Percentiles rank a stretch among this genome's conserved stretches.
These are phyloP conservation scores for Leucogyrophana mollusca DNA, from an alignment of 768 basidiomycete genomes.

Conservation along the genomic window DNA sequence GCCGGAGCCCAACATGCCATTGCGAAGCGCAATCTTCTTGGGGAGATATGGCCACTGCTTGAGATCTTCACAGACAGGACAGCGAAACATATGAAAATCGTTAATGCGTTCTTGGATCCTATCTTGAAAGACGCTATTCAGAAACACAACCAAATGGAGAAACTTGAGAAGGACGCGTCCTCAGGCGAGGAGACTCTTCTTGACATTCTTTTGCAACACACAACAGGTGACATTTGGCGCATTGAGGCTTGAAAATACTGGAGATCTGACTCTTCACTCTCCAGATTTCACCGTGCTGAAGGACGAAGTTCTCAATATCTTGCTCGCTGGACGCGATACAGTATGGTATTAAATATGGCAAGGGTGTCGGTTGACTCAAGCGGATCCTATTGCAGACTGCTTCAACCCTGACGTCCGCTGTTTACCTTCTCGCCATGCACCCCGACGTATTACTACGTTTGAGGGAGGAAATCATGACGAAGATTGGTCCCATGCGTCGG, in stretches of 20 bases:
- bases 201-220: slow-evolving; percentile 46
- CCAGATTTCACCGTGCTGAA: slow-evolving; percentile 43
- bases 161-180: slow-evolving; percentile 22
- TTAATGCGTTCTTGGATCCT: slow-evolving; percentile 52
- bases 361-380: background rate
- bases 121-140: slow-evolving; percentile 48
- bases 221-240: slow-evolving; percentile 35
- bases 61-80: slow-evolving; percentile 54
- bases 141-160: slow-evolving; percentile 30
- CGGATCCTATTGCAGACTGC: slow-evolving; percentile 37
- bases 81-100: slow-evolving; percentile 41
- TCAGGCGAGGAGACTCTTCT: slow-evolving; percentile 40
- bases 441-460: slow-evolving; percentile 45
- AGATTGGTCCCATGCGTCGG: slow-evolving; percentile 40
- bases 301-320: slow-evolving; percentile 54
- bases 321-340: slow-evolving; percentile 58
- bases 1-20: slow-evolving; percentile 43
- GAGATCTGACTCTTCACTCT: background rate
- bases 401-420: slow-evolving; percentile 48
- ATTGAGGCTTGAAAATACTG: background rate
- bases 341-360: slow-evolving; percentile 5
- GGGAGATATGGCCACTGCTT: slow-evolving; percentile 47
- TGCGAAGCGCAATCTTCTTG: slow-evolving; percentile 38
- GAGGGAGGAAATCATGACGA: slow-evolving; percentile 47
- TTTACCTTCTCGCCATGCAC: slow-evolving; percentile 55